Conservation (phyloP, 192 early-diverging fungal species). For the Pilaira anomala region DNA sequence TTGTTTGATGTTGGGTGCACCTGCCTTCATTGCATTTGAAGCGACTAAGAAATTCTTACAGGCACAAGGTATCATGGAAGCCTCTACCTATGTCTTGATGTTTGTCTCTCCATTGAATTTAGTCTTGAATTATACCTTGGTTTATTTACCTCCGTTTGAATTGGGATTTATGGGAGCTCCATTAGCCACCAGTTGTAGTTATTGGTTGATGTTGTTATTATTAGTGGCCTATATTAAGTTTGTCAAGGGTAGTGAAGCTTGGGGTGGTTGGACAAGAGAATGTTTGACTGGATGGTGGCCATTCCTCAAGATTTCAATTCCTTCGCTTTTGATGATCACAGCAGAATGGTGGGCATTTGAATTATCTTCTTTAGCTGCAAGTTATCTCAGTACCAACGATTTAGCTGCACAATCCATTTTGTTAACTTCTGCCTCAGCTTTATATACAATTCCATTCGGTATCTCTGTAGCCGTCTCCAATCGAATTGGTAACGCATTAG, state of each 20-base stretch:
- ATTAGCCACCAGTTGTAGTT: constrained; percentile 70
- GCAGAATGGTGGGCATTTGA: constrained; percentile 81
- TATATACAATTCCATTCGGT: constrained; percentile 77
- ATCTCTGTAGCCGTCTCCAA: constrained; percentile 78
- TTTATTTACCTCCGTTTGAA: constrained; percentile 64
- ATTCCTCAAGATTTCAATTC: constrained; percentile 69
- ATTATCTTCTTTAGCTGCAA: constrained; percentile 65
- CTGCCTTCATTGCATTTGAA: constrained; percentile 79
- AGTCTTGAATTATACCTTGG: constrained; percentile 72
- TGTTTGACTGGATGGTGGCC: constrained; percentile 58
- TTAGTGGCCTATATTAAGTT: constrained; percentile 63
- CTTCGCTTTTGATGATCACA: constrained; percentile 77
- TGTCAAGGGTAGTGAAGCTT: constrained; percentile 67
- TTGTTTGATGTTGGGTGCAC: constrained; percentile 66
- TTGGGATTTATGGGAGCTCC: constrained; percentile 87
- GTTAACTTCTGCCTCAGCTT: constrained; percentile 66
- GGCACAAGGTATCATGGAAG: constrained; percentile 90
- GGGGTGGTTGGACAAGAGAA: constrained; percentile 83
- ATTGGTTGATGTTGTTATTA: constrained; percentile 68
- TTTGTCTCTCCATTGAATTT: constrained; percentile 72
- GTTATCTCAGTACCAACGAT: constrained; percentile 66
- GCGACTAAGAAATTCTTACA: constrained; percentile 85
- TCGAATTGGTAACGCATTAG: constrained; percentile 76
- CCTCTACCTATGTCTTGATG: constrained; percentile 69
- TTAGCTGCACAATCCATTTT: constrained; percentile 84